Base-by-base conservation (phyloP, 257 asterid species). In the Primulina huaijiensis region DNA sequence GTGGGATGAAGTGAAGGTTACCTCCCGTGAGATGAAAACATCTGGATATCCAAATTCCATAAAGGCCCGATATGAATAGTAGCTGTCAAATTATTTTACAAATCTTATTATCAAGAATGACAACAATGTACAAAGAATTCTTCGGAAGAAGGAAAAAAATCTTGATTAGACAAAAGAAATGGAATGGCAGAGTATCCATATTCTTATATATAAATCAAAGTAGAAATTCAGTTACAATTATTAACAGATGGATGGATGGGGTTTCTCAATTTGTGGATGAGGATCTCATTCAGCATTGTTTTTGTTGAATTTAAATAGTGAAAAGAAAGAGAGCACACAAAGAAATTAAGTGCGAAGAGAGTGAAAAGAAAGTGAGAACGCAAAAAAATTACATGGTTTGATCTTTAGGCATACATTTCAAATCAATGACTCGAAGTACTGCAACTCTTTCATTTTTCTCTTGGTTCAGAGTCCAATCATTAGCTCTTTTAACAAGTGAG, bases 1-100 rank as follows among this genome's bases (percentile, higher is more conserved):
- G 12, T 1, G 43, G 43, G 12, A 7, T 0, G 10, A 37, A 37
- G 10, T 37, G 74, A 33, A 23, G 30, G 12, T 76, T 82, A 92
- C 98, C 98, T 90, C 99, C 71, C 99, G 97, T 60, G 99, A 93
- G 79, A 90, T 76, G 82, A 93, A 93, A 73, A 93, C 76, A 72
- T 93, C 96, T 11, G 96, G 96, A 76, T 87, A 89, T 76, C 97
- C 99, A 78, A 89, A 90, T 79, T 93, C 99, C 68, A 90, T 82
- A 77, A 80, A 90, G 77, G 99, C 92, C 73, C 69, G 85, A 72
- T 89, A 89, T 6, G 99, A 93, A 74, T 93, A 93, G 77, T 93
- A 93, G 83, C 97, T 92, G 96, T 88, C 84, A 25, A 78, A 64
- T 62, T 30, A 64, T 50, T 46, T 65, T 14, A 43, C 20, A 50